phyloP scores from a whole-genome alignment of 1,139 yeast genomes.

The Candida sojae region DNA sequence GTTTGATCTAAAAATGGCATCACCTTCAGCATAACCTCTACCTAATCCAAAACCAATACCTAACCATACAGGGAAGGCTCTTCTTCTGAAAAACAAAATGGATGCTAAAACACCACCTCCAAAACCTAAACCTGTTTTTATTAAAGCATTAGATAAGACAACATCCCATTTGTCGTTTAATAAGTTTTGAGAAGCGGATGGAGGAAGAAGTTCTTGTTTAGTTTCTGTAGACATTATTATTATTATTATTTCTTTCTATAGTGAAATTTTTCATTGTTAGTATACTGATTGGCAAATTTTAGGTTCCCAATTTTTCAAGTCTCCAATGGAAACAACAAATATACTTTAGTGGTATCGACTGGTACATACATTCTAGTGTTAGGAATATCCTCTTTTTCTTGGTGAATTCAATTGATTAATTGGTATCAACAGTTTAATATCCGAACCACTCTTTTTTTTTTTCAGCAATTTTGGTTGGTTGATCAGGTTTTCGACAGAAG shows the following conservation, averaged over 20 bases:
- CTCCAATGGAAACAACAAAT: too few relatives aligned
- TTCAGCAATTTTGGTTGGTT: constrained; percentile 4
- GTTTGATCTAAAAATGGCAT: constrained; percentile 84
- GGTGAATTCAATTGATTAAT: background rate
- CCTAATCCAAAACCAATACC: constrained; percentile 97
- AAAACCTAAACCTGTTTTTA: constrained; percentile 95
- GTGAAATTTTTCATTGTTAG: constrained; percentile 2
- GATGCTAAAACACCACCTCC: constrained; percentile 96
- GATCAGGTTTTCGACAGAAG: background rate
- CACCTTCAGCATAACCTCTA: constrained; percentile 97
- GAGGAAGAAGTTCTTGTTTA: constrained; percentile 25
- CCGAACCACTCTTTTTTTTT: constrained; percentile 3
- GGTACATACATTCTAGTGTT: background rate
- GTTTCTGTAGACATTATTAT: constrained; percentile 19
- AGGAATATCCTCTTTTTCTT: too few relatives aligned
- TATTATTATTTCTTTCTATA: background rate
- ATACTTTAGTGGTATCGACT: background rate
- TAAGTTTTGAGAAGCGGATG: constrained; percentile 63
- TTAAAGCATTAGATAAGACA: constrained; percentile 89
- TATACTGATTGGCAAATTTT: background rate
- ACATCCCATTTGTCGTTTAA: constrained; percentile 95
- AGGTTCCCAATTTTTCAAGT: background rate
- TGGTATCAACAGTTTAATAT: background rate
- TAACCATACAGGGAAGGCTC: constrained; percentile 96
- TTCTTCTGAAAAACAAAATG: constrained; percentile 87